Conservation (phyloP, 805 yeast species). For the Wickerhamomyces ciferrii region DNA sequence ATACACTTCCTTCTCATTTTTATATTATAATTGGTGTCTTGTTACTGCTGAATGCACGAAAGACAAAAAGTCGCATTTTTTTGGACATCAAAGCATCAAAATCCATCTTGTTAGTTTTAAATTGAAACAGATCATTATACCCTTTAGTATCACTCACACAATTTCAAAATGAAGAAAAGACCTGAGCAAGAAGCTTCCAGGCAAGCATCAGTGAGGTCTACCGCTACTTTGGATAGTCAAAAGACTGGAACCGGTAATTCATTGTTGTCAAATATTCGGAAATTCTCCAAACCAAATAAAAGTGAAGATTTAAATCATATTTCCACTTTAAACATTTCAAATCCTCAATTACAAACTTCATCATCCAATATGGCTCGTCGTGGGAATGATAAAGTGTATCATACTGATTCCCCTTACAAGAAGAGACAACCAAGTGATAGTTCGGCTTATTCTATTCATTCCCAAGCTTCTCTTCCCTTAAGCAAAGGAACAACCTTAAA, state of each 20-base stretch:
- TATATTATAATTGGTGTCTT: too few relatives aligned
- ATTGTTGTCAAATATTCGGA: conserved; percentile 21
- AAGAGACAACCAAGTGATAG: conserved; percentile 20
- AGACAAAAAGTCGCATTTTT: neutral
- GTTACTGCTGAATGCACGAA: neutral
- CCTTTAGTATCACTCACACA: too few relatives aligned
- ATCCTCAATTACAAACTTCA: conserved; percentile 17
- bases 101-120: neutral
- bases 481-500: conserved; percentile 21
- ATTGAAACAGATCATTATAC: neutral
- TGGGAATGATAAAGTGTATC: neutral
- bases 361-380: neutral
- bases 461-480: conserved; percentile 20
- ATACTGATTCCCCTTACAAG: conserved; percentile 2
- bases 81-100: neutral
- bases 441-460: conserved; percentile 17
- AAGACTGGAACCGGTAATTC: conserved; percentile 12
- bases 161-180: conserved; percentile 6
- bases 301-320: conserved; percentile 6
- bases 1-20: too few relatives aligned
- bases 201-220: conserved; percentile 4
- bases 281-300: conserved; percentile 14
- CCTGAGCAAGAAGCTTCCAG: conserved; percentile 5
- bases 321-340: conserved; percentile 14
- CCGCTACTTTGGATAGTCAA: neutral